Conservation (phyloP, 371 early-diverging fungal genomes). For the Mortierella sp. region DNA sequence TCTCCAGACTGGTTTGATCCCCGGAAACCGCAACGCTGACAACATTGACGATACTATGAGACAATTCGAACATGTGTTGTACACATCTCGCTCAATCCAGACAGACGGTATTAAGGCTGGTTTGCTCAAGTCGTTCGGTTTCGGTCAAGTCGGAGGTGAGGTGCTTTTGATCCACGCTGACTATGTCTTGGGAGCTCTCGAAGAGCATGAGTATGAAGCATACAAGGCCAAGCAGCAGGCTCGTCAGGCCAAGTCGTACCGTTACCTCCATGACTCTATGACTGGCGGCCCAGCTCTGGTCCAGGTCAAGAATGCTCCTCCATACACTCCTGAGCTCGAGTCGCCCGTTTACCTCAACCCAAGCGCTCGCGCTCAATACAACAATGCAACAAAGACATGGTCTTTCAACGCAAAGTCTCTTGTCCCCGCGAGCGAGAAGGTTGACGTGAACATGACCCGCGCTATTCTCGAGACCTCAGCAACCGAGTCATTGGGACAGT, state of each 20-base stretch:
- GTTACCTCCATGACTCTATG: constrained; percentile 94
- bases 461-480: constrained; percentile 71
- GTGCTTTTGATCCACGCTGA: constrained; percentile 93
- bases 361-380: constrained; percentile 87
- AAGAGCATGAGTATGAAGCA: constrained; percentile 76
- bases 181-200: constrained; percentile 87
- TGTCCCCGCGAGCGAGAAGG: constrained; percentile 53
- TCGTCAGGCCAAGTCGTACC: constrained; percentile 89
- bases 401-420: constrained; percentile 70
- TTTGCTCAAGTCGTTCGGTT: constrained; percentile 95
- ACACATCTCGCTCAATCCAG: constrained; percentile 89
- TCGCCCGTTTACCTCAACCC: constrained; percentile 93
- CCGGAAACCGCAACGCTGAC: constrained; percentile 97
- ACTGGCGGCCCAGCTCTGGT: constrained; percentile 89
- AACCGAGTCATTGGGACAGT: constrained; percentile 55
- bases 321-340: constrained; percentile 92
- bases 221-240: constrained; percentile 80
- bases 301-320: constrained; percentile 90
- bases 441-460: constrained; percentile 74
- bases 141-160: constrained; percentile 98
- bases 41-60: constrained; percentile 89
- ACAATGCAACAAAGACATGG: constrained; percentile 81
- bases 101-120: constrained; percentile 96
- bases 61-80: constrained; percentile 87
- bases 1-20: constrained; percentile 90